Evolutionary conservation across 164 flowering plant genomes (phyloP), one percentile per base, ranked within the genome.

Genomic region (Sextonia rubra): DNA sequence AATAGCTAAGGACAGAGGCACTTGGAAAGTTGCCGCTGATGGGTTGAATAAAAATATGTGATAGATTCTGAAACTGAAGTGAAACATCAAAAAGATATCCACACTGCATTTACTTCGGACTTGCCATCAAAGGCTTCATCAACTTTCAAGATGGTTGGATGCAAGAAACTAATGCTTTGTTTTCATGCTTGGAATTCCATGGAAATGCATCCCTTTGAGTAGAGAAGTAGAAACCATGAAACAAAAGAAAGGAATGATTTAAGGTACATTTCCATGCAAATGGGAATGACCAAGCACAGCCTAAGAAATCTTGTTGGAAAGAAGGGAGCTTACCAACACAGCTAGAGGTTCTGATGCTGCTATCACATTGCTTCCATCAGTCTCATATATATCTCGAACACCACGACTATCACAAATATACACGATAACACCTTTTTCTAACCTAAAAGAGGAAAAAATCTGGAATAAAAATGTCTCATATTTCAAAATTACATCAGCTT

Each of bases 361-460:
- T 68, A 89, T 61, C 30, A 90, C 91, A 74, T 80, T 82, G 83
- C 86, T 88, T 77, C 98, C 99, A 86, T 96, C 99, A 25, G 97
- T 83, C 69, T 96, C 98, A 76, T 91, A 93, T 72, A 93, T 96
- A 82, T 96, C 99, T 78, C 95, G 90, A 69, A 96, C 89, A 76
- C 98, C 99, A 70, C 85, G 90, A 71, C 91, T 88, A 81, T 95
- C 99, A 81, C 98, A 91, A 47, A 93, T 93, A 73, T 95, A 95
- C 32, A 96, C 98, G 56, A 93, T 96, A 24, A 96, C 93, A 73
- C 99, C 99, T 82, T 91, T 93, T 71, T 93, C 90, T 81, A 96
- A 79, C 99, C 99, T 96, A 85, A 60, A 77, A 20, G 23, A n/a
- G 29, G 3, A 82, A 44, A 69, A 60, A 68, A 12, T 12, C 22